These are phyloP conservation scores for Strigomonas oncopelti DNA, from an alignment of 208 protist genomes.

Conservation along the genomic window DNA sequence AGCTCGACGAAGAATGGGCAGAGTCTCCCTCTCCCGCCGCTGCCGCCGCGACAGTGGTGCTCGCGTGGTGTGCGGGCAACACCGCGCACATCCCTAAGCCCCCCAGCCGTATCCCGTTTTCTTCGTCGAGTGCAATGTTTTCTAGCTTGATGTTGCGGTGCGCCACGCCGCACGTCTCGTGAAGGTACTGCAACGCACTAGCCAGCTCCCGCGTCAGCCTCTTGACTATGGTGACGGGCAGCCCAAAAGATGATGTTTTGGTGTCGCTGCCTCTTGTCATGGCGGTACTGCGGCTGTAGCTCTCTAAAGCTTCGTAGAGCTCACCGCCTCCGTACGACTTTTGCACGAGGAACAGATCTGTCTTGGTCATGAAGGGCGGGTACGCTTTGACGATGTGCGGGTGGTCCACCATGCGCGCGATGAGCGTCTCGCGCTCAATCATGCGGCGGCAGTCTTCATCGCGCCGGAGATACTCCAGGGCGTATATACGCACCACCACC, in stretches of 20 bases:
- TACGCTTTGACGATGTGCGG: slow-evolving; percentile 35
- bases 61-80: slow-evolving; percentile 10
- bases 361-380: slow-evolving; percentile 40
- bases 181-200: slow-evolving; percentile 45
- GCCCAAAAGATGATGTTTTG: background rate
- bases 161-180: slow-evolving; percentile 43
- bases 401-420: slow-evolving; percentile 31
- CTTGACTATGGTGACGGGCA: slow-evolving; percentile 28
- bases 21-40: background rate
- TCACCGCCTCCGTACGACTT: slow-evolving; percentile 56
- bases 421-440: slow-evolving; percentile 60
- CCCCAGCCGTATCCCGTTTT: slow-evolving; percentile 43
- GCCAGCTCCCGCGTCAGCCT: slow-evolving; percentile 51
- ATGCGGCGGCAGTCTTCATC: slow-evolving; percentile 42
- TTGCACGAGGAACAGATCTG: slow-evolving; percentile 60
- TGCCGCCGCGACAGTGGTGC: background rate
- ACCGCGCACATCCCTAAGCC: slow-evolving; percentile 59
- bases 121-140: slow-evolving; percentile 51
- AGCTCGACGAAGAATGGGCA: too few species aligned
- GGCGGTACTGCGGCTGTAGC: slow-evolving; percentile 2
- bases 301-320: slow-evolving; percentile 46
- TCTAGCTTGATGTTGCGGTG: slow-evolving; percentile 84
- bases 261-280: background rate
- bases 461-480: slow-evolving; percentile 45
- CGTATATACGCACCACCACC: slow-evolving; percentile 60